A percentile compares a stretch with the other conserved stretches of the same genome.
phyloP scores from a whole-genome alignment of 169 alveolate species.

The Cryptosporidium xiaoi region DNA sequence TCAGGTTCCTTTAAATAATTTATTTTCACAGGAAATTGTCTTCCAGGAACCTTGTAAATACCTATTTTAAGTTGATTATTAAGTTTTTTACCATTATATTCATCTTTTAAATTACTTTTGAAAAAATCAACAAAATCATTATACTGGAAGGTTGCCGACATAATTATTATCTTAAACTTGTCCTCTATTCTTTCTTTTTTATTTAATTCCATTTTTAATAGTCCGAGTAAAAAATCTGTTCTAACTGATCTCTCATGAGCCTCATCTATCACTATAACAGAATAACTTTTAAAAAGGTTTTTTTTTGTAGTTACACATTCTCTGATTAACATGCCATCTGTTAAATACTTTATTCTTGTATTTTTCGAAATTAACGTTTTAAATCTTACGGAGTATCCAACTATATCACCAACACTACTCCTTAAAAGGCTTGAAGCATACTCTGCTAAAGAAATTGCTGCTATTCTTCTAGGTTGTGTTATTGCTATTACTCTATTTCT shows the following conservation, averaged over 20 bases:
- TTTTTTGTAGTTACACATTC: slow-evolving; percentile 88
- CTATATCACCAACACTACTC: slow-evolving; percentile 87
- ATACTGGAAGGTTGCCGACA: slow-evolving; percentile 94
- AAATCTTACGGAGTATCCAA: slow-evolving; percentile 93
- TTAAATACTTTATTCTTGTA: slow-evolving; percentile 91
- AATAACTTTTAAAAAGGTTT: slow-evolving; percentile 84
- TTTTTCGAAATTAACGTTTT: slow-evolving; percentile 85
- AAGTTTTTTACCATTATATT: no score
- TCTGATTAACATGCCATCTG: slow-evolving; percentile 95
- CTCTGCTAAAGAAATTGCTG: slow-evolving; percentile 91
- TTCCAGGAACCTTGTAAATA: slow-evolving; percentile 83
- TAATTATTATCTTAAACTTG: slow-evolving; percentile 90
- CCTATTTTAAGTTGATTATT: slow-evolving; percentile 10
- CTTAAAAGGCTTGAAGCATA: slow-evolving; percentile 88
- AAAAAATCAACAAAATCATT: slow-evolving; percentile 86
- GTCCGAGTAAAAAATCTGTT: slow-evolving; percentile 91
- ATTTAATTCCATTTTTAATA: slow-evolving; percentile 83
- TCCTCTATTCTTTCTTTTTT: slow-evolving; percentile 73
- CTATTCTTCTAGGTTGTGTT: slow-evolving; percentile 93
- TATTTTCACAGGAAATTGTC: slow-evolving; percentile 86
- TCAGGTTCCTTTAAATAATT: slow-evolving; percentile 83
- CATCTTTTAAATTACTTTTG: slow-evolving; percentile 12
- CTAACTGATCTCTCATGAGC: slow-evolving; percentile 95
- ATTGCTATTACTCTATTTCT: slow-evolving; percentile 81
- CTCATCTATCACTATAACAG: slow-evolving; percentile 92